Base-by-base conservation (phyloP, 2,329 filamentous ascomycete genomes). In the Xylaria digitata region DNA sequence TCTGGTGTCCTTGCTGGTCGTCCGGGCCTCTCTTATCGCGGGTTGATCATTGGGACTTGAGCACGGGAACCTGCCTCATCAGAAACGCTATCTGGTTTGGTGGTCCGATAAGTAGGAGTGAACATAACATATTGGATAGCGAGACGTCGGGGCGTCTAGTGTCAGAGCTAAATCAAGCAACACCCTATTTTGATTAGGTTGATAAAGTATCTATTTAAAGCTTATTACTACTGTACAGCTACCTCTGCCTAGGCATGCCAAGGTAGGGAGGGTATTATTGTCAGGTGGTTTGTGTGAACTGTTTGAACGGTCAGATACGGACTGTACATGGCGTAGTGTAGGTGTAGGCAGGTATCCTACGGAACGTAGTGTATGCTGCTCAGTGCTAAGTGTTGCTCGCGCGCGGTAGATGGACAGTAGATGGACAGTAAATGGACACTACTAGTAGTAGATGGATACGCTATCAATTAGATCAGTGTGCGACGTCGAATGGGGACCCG, bases 61-160 rank as follows among this genome's bases (percentile, higher is more conserved):
- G 37, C 49, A 53, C 48, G 55, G 65, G 50, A 69, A 50, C 61
- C 61, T 67, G 54, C 65, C 58, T 70, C 62, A 21, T 37, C 67
- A 68, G 65, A 61, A 50, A 61, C 50, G 50, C 40, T 60, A 50
- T 60, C 62, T 68, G 52, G 59, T 57, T 56, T 42, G 60, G 58
- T 56, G 63, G 68, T 54, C 60, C 63, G 67, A 67, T 70, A 65
- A 63, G 60, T 43, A 60, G 59, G 19, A 67, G 60, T 26, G 52
- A 63, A 52, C 53, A 68, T 61, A 56, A 34, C 57, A 64, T 65
- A 40, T 42, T 60, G 63, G 67, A 62, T 67, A 68, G 50, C 45
- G 65, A 55, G 45, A 65, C 58, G 21, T 63, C 65, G 42, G 64
- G 64, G 67, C 34, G 67, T 63, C 46, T 37, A 32, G n/a, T 55